Conservation (phyloP, 2,329 filamentous ascomycete species). For the Epichloe glyceriae region DNA sequence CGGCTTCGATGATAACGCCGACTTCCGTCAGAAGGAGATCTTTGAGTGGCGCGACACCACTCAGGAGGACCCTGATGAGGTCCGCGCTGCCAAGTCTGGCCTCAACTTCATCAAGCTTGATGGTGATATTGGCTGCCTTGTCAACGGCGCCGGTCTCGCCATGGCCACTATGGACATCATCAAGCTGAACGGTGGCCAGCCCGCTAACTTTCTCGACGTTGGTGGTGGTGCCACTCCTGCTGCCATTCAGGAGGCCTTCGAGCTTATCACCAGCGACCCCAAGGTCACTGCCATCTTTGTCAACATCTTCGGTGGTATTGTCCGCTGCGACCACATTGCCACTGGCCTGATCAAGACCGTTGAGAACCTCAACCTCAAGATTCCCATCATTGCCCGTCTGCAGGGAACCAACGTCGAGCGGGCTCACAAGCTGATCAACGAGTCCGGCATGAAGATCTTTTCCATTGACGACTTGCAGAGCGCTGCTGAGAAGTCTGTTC, state of each 20-base stretch:
- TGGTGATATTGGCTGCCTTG: constrained; percentile 96
- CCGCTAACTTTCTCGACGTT: constrained; percentile 98
- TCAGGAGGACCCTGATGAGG: constrained; percentile 95
- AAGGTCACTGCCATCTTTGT: constrained; percentile 99
- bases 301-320: constrained; percentile 99
- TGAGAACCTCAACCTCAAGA: constrained; percentile 86
- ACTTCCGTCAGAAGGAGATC: constrained; percentile 94
- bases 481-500: constrained; percentile 94
- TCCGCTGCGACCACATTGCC: constrained; percentile 94
- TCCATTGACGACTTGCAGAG: constrained; percentile 96
- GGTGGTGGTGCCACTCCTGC: constrained; percentile 93
- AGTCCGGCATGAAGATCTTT: constrained; percentile 98
- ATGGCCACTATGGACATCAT: constrained; percentile 99
- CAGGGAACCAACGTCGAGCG: constrained; percentile 98
- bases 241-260: constrained; percentile 94
- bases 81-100: constrained; percentile 85
- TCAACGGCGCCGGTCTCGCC: constrained; percentile 96
- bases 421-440: constrained; percentile 86
- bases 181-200: constrained; percentile 93
- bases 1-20: constrained; percentile 96
- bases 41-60: constrained; percentile 88
- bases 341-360: constrained; percentile 93
- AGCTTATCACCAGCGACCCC: constrained; percentile 94
- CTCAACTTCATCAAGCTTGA: constrained; percentile 99
- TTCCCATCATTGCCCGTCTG: constrained; percentile 90